Base-by-base conservation (phyloP, 176 grass and related monocot species). In the Oryza australiensis region DNA sequence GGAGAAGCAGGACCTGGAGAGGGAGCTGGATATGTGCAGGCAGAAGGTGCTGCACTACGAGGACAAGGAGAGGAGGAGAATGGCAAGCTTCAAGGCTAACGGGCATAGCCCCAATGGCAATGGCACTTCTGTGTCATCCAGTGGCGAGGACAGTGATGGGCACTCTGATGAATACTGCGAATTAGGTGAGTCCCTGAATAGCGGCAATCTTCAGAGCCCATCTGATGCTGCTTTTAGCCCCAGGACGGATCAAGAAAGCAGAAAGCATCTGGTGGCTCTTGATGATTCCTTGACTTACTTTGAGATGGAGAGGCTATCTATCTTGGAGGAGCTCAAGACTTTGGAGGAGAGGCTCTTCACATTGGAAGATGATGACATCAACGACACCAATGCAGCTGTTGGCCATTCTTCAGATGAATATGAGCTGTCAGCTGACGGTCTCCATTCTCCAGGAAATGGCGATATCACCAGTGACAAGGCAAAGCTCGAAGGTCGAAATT, bases 1-100 rank as follows among this genome's bases (percentile, higher is more conserved):
- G 82, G 97, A 99, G 87, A 99, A 96, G 72, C 89, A 94, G 84
- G 97, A 96, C 38, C 51, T 99, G 55, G 91, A 96, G 87, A 92
- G 83, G 83, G 93, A 95, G 62, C 83, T 99, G 41, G 91, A 96
- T 32, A 34, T 83, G 20, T 96, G 34, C 27, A 82, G 51, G 78
- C 87, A 91, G 37, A 99, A 92, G 78, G 2, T 92, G 68, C 72
- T 80, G 60, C 85, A 79, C 74, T 94, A 87, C 62, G 91, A 99
- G 87, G 80, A 90, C 57, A 99, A 62, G 62, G 88, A 79, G 40
- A 74, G 74, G 80, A 88, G 85, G 79, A 86, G 34, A 78, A 81
- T 82, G 53, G 41, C 69, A 14, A 65, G 57, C 15, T 86, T 87
- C 57, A 69, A 76, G 26, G 82, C 41, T 70, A 92, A 87, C 49